phyloP scores from a whole-genome alignment of 805 yeast genomes.

The Starmerella roubikii region DNA sequence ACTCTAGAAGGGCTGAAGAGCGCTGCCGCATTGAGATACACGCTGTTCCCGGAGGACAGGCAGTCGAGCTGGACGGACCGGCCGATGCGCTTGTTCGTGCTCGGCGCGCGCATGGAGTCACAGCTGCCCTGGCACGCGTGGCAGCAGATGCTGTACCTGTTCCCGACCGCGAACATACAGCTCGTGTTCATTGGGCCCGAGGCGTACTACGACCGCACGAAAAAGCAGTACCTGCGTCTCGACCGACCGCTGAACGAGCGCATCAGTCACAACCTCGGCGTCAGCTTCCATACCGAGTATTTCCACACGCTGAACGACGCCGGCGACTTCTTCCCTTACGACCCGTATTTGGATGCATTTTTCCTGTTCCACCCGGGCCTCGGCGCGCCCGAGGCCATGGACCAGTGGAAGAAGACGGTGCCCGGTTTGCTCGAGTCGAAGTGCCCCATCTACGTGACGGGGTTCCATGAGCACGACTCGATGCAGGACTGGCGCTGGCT shows the following conservation, averaged over 20 bases:
- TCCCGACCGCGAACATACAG: constrained; percentile 73
- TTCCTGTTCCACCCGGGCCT: constrained; percentile 94
- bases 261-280: constrained; percentile 56
- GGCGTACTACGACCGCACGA: constrained; percentile 59
- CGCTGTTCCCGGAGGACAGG: constrained; percentile 62
- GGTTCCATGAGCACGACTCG: constrained; percentile 67
- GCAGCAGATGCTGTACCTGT: constrained; percentile 78
- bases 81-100: constrained; percentile 75
- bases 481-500: constrained; percentile 62
- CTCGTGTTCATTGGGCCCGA: constrained; percentile 93
- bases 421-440: constrained; percentile 84
- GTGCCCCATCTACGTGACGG: constrained; percentile 83
- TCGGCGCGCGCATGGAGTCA: constrained; percentile 89
- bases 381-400: constrained; percentile 63
- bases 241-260: constrained; percentile 44
- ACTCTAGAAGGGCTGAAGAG: constrained; percentile 89
- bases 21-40: constrained; percentile 79
- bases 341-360: constrained; percentile 87
- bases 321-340: constrained; percentile 94
- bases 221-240: constrained; percentile 45
- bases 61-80: constrained; percentile 57
- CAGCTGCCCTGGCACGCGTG: constrained; percentile 89
- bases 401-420: constrained; percentile 71
- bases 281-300: constrained; percentile 77
- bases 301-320: constrained; percentile 84